These are phyloP conservation scores for Amanita pseudoporphyria DNA, from an alignment of 768 basidiomycete species.

Conservation along the genomic window DNA sequence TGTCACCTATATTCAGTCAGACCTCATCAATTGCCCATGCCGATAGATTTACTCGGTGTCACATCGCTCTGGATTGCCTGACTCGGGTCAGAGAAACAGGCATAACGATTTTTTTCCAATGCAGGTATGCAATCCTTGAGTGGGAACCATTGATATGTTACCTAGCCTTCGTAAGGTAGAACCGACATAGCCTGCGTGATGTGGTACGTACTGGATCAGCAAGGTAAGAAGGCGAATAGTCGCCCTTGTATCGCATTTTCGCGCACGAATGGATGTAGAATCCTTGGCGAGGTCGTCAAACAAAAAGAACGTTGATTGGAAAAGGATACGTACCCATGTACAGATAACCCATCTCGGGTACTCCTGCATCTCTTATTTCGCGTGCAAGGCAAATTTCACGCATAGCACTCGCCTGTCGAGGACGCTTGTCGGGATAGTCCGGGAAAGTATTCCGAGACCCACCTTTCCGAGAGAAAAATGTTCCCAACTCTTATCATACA, in stretches of 20 bases:
- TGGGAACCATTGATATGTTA: constrained; percentile 70
- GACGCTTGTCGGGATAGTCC: background rate
- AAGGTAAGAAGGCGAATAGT: constrained; percentile 82
- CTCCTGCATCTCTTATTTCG: constrained; percentile 69
- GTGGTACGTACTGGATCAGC: constrained; percentile 62
- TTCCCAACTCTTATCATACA: constrained; percentile 70
- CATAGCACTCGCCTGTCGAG: constrained; percentile 69
- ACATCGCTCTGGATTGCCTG: constrained; percentile 27
- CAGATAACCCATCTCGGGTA: constrained; percentile 48
- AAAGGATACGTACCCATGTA: constrained; percentile 68
- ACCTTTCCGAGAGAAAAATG: constrained; percentile 75
- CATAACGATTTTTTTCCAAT: constrained; percentile 63
- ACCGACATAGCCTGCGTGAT: background rate
- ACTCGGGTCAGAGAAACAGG: constrained; percentile 56
- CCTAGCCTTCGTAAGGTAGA: constrained; percentile 31
- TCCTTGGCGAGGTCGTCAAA: constrained; percentile 34
- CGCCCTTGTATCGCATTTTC: constrained; percentile 97
- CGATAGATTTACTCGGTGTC: constrained; percentile 1
- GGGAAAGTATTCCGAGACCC: background rate
- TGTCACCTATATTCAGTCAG: constrained; percentile 5
- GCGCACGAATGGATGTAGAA: constrained; percentile 88
- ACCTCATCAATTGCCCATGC: background rate
- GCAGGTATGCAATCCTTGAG: constrained; percentile 45
- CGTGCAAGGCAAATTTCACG: constrained; percentile 67
- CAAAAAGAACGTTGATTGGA: background rate